phyloP scores from a whole-genome alignment of 2,329 filamentous ascomycete species.

The Colletotrichum tropicale region DNA sequence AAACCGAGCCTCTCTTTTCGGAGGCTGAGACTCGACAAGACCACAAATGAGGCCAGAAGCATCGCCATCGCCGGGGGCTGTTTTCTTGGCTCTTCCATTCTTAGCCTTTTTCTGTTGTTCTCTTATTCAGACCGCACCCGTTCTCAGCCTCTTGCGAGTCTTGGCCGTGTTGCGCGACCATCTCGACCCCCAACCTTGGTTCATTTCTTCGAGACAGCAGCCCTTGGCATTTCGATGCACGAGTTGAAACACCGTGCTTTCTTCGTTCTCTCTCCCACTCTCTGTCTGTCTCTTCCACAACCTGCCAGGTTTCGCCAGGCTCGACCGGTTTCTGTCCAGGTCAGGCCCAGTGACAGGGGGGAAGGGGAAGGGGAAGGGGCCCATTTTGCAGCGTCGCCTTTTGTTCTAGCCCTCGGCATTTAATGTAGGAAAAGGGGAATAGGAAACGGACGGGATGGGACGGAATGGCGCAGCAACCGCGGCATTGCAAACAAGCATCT shows the following conservation, averaged over 20 bases:
- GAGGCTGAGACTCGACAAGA: neutral
- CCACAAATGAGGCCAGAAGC: neutral
- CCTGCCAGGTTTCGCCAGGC: neutral
- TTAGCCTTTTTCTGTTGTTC: neutral
- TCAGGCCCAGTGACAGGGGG: neutral
- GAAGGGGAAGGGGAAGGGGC: neutral
- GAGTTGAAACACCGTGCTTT: constrained; percentile 14
- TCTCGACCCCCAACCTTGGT: neutral
- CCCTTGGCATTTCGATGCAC: constrained; percentile 15
- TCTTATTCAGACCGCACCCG: neutral
- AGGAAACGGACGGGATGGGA: constrained; percentile 6
- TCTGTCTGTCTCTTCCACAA: neutral
- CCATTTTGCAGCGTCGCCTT: neutral
- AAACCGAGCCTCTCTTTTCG: neutral
- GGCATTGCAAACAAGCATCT: constrained; percentile 2
- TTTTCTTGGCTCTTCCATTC: neutral
- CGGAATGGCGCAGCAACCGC: constrained; percentile 13
- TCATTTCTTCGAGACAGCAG: constrained; percentile 9
- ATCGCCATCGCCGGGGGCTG: neutral
- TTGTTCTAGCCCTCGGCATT: constrained; percentile 4
- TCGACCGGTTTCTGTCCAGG: neutral
- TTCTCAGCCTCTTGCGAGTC: neutral
- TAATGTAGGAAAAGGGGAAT: neutral
- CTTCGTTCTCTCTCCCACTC: neutral
- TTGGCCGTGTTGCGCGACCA: constrained; percentile 1